Evolutionary conservation across 2,329 filamentous ascomycete species (phyloP), one percentile per base, ranked within the genome.

Genomic region (Aspergillus sp.): DNA sequence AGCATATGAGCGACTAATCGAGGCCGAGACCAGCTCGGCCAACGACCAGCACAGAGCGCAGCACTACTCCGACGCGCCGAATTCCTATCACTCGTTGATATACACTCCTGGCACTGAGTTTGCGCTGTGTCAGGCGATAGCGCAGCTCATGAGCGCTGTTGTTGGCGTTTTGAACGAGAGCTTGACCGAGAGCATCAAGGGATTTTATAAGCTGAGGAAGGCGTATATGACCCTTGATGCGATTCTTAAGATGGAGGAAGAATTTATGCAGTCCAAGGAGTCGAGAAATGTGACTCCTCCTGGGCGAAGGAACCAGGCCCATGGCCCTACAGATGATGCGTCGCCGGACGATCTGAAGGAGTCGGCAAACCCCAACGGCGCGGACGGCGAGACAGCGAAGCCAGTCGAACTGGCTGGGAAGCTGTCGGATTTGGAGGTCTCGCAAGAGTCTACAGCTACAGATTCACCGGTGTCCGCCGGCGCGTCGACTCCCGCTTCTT

Each of bases 101-200:
- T 95, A 94, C 48, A 78, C 82, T 0, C 72, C 83, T 0, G 91
- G 91, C 2, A 83, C 82, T 4, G 89, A 98, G 62, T 96, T 83
- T 55, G 77, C 84, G 2, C 68, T 96, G 3, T 83, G 86, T 39
- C 75, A 86, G 38, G 84, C 86, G 4, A 79, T 95, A 63, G 75
- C 85, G 2, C 85, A 94, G 58, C 69, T 95, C 41, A 93, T 95
- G 81, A 74, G 76, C 35, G 88, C 88, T 1, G 80, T 98, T 1
- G 78, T 95, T 1, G 85, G 78, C 0, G 84, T 96, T 11, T 65
- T 96, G 47, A 93, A 93, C 44, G 91, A 96, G 64, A 94, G 84
- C 53, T 63, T 96, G 48, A 89, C 88, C 0, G 91, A 96, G 57
- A 86, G 79, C 11, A 75, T 96, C 57, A 86, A 81, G 60, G 86